Evolutionary conservation across 176 grass and related monocot species (phyloP).

Genomic region (Echinochloa phyllopogon): DNA sequence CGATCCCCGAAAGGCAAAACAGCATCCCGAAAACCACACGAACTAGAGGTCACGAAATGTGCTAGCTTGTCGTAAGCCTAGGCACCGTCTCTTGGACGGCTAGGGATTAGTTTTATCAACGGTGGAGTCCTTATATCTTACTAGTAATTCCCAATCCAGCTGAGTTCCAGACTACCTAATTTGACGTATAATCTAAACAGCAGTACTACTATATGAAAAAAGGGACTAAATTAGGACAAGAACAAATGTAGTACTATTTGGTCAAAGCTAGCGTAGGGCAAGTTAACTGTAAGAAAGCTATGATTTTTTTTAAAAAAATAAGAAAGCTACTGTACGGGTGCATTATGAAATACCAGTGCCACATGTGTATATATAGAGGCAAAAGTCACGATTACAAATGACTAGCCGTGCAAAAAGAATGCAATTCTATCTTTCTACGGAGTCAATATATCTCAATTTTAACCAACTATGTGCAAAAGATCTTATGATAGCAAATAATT

Average conservation of each 20-base stretch:
- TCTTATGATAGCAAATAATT: too few species aligned
- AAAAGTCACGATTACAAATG: not conserved
- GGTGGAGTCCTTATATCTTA: not conserved
- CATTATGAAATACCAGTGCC: too few species aligned
- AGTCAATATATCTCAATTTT: too few species aligned
- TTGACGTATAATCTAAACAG: not conserved
- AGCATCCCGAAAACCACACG: constrained; percentile 39
- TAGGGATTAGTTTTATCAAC: constrained; percentile 6
- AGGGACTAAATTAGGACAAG: not conserved
- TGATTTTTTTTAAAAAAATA: too few species aligned
- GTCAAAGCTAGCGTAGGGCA: not conserved
- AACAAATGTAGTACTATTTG: not conserved
- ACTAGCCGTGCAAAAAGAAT: too few species aligned
- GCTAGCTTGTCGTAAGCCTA: constrained; percentile 41
- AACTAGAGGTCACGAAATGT: constrained; percentile 5
- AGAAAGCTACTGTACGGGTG: too few species aligned
- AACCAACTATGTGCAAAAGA: too few species aligned
- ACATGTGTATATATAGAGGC: too few species aligned
- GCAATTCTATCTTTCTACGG: too few species aligned
- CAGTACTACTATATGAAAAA: not conserved
- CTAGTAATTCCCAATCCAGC: not conserved
- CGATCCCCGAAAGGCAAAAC: constrained; percentile 30
- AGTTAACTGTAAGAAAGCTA: not conserved
- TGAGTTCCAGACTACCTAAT: not conserved
- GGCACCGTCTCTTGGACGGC: constrained; percentile 33